Evolutionary conservation across 805 yeast species (phyloP), one percentile per base, ranked within the genome.

Genomic region (Blastobotrys muscicola): DNA sequence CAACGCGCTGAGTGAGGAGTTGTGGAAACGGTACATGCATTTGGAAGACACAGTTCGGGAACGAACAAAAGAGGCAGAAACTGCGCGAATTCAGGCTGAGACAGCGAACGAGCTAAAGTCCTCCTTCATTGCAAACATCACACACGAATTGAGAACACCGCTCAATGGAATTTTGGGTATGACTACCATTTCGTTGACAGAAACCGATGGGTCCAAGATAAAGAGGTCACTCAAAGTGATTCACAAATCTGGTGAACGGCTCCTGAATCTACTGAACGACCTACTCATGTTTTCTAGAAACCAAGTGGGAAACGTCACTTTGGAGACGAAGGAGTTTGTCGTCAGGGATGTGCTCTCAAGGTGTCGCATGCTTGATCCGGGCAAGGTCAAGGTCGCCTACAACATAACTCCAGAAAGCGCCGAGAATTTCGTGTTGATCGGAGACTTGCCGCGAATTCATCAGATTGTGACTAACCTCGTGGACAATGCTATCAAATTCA

Each of bases 31-130:
- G 59, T 87, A 89, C 56, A 68, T 82, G 3, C 81, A 83, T 55
- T 60, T 87, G 38, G 97, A 87, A 64, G 94, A 85, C 51, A 71
- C 95, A 47, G 97, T 87, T n/a, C 71, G 75, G 43, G 80, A 80
- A 33, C 72, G 97, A 57, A 87, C 97, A 0, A 81, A 75, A 56
- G 94, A 89, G 60, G 69, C 89, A 42, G 96, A 87, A 62, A 81
- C 80, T 1, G 92, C 95, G 8, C 84, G 85, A 54, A 74, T 82
- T 29, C 84, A 82, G 58, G 97, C 96, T 0, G 97, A 90, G 64
- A 78, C 82, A 26, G 98, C 98, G 1, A 90, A 90, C 61, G 97
- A 92, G 53, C 95, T 97, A 2, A 92, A 92, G 58, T 89, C 97
- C 5, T 87, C 85, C 5, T 86, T 86, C 59, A 81, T 86, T 55